Base-by-base conservation (phyloP, 495 filamentous ascomycete species). In the Penicillium cataractarum region DNA sequence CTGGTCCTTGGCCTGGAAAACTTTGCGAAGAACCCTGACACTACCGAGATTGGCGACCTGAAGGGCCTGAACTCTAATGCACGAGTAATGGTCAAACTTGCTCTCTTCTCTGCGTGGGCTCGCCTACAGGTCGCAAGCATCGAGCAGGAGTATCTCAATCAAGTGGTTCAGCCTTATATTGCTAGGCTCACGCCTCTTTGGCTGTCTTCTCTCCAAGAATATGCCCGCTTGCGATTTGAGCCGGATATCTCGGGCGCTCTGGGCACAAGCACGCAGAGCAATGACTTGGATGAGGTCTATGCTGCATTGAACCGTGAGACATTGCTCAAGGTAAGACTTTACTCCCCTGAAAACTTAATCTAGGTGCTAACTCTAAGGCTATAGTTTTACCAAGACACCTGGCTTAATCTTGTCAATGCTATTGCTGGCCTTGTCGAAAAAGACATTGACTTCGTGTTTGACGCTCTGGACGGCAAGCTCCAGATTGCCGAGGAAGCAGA, bases 91-190 rank as follows among this genome's bases (percentile, higher is more conserved):
- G 92, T 99, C 42, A 96, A 93, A 71, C 92, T 97, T 86, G 88
- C 96, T 1, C 89, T 98, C 2, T 92, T 96, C 71, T 93, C 93
- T n/a, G 95, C 93, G 8, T 99, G 95, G 95, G 96, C 95, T n/a
- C 91, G 97, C 63, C 84, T 99, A 33, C 96, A 99, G 74, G 93
- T 99, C 46, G 93, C 96, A 2, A 97, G 95, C 76, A 89, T 87
- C 26, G 94, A 98, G 66, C 93, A 98, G 59, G 87, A 87, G 32
- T 98, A 98, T 68, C 82, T 99, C 29, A 87, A 89, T 6, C 85
- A 93, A 63, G 93, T 98, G 2, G 82, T 99, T 40, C 91, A 93
- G 69, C 95, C 96, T 17, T 91, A 98, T 69, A 89, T 98, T 59
- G 87, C 88, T 8, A 92, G 87, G 50, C 77, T 99, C 13, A 96